A percentile compares a stretch with the other conserved stretches of the same genome.
Conservation (phyloP, 192 early-diverging fungal genomes). For the Coemansia sp. region DNA sequence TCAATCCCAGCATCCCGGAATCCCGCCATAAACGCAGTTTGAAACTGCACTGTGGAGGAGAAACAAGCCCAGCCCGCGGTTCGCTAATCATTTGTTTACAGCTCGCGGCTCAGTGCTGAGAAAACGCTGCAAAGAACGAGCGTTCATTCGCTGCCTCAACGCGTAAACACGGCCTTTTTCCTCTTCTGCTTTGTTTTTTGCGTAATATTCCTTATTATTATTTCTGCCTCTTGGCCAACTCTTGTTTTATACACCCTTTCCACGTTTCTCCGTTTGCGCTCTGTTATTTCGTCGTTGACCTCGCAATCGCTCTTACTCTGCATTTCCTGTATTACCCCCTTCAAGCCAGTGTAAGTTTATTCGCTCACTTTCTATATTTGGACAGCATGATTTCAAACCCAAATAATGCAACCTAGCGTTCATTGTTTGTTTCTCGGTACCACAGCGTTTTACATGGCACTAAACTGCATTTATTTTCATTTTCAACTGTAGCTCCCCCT, state of each 20-base stretch:
- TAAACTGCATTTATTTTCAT: background rate
- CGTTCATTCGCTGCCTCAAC: background rate
- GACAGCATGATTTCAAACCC: background rate
- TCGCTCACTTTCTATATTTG: background rate
- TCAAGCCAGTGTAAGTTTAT: background rate
- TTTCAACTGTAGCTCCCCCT: too few relatives aligned
- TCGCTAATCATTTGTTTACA: background rate
- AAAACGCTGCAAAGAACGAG: background rate
- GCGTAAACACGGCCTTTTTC: slow-evolving; percentile 3
- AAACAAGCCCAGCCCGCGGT: background rate
- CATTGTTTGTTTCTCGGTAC: background rate
- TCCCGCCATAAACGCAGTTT: background rate
- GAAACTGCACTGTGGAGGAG: background rate
- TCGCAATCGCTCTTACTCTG: too few relatives aligned
- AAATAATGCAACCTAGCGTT: background rate
- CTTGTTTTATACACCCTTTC: background rate
- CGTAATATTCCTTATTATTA: slow-evolving; percentile 2
- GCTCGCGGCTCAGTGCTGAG: background rate
- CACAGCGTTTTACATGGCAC: background rate
- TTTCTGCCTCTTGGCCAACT: slow-evolving; percentile 3
- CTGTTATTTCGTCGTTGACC: too few relatives aligned
- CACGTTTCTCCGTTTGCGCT: background rate
- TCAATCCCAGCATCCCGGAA: background rate
- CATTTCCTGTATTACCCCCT: background rate
- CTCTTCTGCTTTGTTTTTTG: slow-evolving; percentile 4